Conservation (phyloP, 2,329 filamentous ascomycete species). For the Neobulgaria alba region DNA sequence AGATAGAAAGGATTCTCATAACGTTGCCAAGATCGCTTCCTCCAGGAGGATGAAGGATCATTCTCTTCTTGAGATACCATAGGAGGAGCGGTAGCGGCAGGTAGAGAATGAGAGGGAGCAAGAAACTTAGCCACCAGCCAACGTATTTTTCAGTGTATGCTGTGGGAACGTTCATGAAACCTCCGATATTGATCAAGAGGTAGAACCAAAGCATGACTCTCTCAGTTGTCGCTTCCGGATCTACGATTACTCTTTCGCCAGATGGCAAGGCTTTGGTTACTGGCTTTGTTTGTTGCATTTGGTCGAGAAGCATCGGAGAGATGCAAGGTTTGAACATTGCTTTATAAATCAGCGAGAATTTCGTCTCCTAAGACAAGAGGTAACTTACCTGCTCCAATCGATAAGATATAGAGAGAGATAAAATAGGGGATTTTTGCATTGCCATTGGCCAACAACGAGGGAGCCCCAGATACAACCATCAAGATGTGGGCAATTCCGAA, state of each 20-base stretch:
- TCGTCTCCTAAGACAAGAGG: constrained; percentile 40
- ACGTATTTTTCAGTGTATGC: constrained; percentile 37
- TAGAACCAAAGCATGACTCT: constrained; percentile 47
- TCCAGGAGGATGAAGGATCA: constrained; percentile 37
- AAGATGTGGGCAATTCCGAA: constrained; percentile 54
- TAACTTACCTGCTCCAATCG: constrained; percentile 30
- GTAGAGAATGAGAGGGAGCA: constrained; percentile 50
- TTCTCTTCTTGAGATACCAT: constrained; percentile 32
- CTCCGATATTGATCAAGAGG: constrained; percentile 60
- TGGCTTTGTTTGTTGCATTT: constrained; percentile 36
- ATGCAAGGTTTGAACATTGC: constrained; percentile 68
- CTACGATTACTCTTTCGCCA: constrained; percentile 52
- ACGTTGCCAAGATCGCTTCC: constrained; percentile 40
- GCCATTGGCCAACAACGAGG: constrained; percentile 47
- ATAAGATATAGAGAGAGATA: constrained; percentile 21
- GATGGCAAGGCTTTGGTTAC: constrained; percentile 38
- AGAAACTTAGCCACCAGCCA: constrained; percentile 42
- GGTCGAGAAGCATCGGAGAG: constrained; percentile 52
- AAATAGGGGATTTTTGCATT: constrained; percentile 48
- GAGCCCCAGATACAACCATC: constrained; percentile 53
- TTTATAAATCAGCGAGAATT: constrained; percentile 48
- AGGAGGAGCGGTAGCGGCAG: constrained; percentile 46
- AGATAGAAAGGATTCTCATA: constrained; percentile 34
- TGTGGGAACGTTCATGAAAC: constrained; percentile 37
- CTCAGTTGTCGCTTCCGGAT: constrained; percentile 48